phyloP scores from a whole-genome alignment of 306 rosid species.

The Gillenia trifoliata region DNA sequence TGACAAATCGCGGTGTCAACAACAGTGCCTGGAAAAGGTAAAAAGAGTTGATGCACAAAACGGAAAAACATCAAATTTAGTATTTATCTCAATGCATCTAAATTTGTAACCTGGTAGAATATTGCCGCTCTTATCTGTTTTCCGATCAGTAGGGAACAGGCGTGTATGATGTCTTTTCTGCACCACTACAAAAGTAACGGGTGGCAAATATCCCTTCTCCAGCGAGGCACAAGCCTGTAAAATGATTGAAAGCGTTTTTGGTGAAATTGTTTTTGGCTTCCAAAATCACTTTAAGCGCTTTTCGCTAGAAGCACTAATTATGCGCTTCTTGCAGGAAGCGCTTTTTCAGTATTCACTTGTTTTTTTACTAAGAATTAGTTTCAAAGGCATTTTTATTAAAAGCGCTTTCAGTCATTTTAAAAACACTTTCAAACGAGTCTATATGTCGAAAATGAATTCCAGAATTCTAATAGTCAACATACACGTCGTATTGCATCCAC shows the following conservation, averaged over 20 bases:
- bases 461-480: neutral
- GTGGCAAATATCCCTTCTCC: slow-evolving; percentile 37
- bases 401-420: no score
- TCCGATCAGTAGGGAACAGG: slow-evolving; percentile 37
- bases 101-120: slow-evolving; percentile 59
- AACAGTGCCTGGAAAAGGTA: slow-evolving; percentile 51
- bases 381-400: no score
- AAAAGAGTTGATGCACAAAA: neutral
- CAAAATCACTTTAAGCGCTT: no score
- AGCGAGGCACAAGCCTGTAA: slow-evolving; percentile 63
- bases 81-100: neutral
- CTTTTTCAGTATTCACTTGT: no score
- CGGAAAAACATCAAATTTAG: neutral
- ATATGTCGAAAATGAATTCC: no score
- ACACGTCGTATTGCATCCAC: slow-evolving; percentile 82
- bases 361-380: no score
- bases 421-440: no score
- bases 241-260: no score
- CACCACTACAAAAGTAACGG: slow-evolving; percentile 66
- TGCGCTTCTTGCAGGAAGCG: no score
- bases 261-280: no score
- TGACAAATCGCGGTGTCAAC: slow-evolving; percentile 67
- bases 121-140: slow-evolving; percentile 58
- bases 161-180: slow-evolving; percentile 73
- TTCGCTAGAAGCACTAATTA: no score